Base-by-base conservation (phyloP, 2,329 filamentous ascomycete species). In the Fusarium sp. region DNA sequence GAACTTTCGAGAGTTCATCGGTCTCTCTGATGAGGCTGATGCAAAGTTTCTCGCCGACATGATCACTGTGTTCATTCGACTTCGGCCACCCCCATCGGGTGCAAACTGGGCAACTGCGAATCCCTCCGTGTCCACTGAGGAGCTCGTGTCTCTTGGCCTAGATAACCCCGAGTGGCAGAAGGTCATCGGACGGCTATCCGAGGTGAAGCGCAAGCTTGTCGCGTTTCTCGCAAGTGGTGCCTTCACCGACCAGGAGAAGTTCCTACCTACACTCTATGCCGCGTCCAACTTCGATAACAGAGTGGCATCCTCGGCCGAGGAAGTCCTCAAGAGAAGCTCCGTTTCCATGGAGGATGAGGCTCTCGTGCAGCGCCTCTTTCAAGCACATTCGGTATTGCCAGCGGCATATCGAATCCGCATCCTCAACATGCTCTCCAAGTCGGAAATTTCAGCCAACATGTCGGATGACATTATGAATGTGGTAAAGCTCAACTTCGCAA, bases 261-360 rank as follows among this genome's bases (percentile, higher is more conserved):
- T 98, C 76, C 81, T 98, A 14, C 93, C 96, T 0, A 93, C 94
- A 1, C 83, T 98, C 1, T 95, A 93, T 79, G 95, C 95, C 6
- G 92, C 94, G 29, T 92, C 94, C 1, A 95, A 95, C 81, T 85
- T 91, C 2, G 96, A 98, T 73, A 94, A 92, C 38, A 90, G 92
- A 10, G 91, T 98, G 40, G 91, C 93, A 12, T 91, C 93, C n/a
- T 85, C 94, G n/a, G 96, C 94, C 0, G 94, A 98, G 65, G 95
- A 98, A 76, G 90, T 97, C 57, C 83, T 98, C 73, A 99, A 98
- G 82, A 88, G 95, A 73, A 93, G 90, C 33, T 88, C 90, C 2
- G 89, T 93, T 10, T 91, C 93, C 10, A 84, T 98, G 29, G 96
- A 98, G 80, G 88, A 94, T 70, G 77, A 85, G 11, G 75, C 80